These are phyloP conservation scores for Rhizodiscina lignyota DNA, from an alignment of 495 filamentous ascomycete species.

Conservation along the genomic window DNA sequence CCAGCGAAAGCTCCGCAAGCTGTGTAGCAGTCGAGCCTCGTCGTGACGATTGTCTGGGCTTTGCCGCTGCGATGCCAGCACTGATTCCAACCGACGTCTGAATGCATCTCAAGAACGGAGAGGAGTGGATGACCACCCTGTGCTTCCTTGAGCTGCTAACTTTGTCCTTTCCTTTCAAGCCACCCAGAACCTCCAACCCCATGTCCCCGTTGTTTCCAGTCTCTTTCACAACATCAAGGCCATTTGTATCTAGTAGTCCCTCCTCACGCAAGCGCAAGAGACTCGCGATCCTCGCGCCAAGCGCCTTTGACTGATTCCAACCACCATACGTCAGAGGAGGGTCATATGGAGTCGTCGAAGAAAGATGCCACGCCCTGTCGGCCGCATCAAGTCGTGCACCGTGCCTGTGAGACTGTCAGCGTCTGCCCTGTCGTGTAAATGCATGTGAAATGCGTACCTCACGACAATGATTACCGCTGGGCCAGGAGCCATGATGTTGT, in stretches of 20 bases:
- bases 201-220: neutral
- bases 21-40: neutral
- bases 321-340: constrained; percentile 90
- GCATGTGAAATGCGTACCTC: constrained; percentile 36
- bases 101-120: constrained; percentile 81
- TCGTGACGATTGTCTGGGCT: neutral
- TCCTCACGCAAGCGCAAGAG: constrained; percentile 40
- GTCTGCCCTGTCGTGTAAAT: neutral
- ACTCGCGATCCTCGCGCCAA: constrained; percentile 64
- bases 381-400: constrained; percentile 84
- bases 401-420: constrained; percentile 42
- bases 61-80: constrained; percentile 49
- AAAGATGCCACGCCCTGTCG: constrained; percentile 86
- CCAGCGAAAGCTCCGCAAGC: neutral
- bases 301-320: constrained; percentile 66
- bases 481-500: constrained; percentile 42
- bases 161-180: constrained; percentile 22
- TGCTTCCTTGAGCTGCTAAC: too few relatives aligned
- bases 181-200: neutral
- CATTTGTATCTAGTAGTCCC: constrained; percentile 1
- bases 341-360: constrained; percentile 91
- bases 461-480: constrained; percentile 65
- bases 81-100: constrained; percentile 86
- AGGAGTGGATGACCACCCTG: constrained; percentile 74
- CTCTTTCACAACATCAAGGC: constrained; percentile 6